These are phyloP conservation scores for Magnaporthales sp. DNA, from an alignment of 2,329 filamentous ascomycete species.

Conservation along the genomic window DNA sequence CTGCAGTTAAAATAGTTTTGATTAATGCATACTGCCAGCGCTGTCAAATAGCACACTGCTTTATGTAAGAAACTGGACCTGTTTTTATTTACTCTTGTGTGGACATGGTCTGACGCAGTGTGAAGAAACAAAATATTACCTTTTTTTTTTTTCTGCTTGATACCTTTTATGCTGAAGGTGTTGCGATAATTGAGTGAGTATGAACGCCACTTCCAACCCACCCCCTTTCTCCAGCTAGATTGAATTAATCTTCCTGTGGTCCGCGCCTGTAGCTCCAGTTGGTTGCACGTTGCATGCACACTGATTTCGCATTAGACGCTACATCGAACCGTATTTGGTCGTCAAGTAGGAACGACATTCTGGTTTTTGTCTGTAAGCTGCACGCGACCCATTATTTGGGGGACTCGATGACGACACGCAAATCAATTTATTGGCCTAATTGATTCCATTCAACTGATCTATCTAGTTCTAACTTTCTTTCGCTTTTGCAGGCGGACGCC, in stretches of 20 bases:
- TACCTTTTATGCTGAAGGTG: neutral
- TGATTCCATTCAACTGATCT: neutral
- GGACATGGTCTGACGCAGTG: neutral
- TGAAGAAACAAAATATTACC: neutral
- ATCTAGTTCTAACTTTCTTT: neutral
- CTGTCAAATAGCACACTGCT: neutral
- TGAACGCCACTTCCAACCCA: neutral
- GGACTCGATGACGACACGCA: neutral
- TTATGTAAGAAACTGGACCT: neutral
- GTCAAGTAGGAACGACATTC: neutral
- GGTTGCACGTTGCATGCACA: neutral
- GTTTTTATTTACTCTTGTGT: neutral
- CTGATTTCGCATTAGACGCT: neutral
- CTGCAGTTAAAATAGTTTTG: neutral
- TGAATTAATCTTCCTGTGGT: neutral
- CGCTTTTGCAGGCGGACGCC: neutral
- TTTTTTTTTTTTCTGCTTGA: neutral
- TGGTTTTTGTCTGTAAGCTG: neutral
- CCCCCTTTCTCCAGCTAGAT: neutral
- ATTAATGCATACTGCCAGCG: neutral
- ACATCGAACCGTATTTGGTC: neutral
- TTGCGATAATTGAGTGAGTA: neutral
- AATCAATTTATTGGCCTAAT: neutral
- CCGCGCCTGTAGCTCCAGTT: neutral
- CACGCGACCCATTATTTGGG: neutral